phyloP scores from a whole-genome alignment of 2,329 filamentous ascomycete species.

The Pseudogymnoascus sp. region DNA sequence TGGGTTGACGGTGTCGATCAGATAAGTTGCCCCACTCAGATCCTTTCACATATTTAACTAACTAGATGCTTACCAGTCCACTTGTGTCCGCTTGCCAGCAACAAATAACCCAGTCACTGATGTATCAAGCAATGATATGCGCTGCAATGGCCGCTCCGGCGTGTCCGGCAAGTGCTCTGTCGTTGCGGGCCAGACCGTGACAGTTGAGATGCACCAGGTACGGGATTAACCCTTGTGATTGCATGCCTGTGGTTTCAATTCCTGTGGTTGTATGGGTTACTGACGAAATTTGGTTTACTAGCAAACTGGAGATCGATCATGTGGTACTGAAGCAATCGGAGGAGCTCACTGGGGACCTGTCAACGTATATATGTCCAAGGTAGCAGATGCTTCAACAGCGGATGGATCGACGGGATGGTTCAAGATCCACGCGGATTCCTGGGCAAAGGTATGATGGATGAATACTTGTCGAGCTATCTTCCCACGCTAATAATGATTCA shows the following conservation, averaged over 20 bases:
- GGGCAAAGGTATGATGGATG: slow-evolving; percentile 17
- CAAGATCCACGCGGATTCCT: slow-evolving; percentile 46
- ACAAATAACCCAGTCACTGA: slow-evolving; percentile 46
- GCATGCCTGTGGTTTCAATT: neutral
- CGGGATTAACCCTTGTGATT: neutral
- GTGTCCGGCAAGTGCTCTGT: slow-evolving; percentile 40
- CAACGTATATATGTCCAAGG: slow-evolving; percentile 44
- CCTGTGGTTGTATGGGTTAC: neutral
- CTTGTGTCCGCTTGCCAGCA: slow-evolving; percentile 41
- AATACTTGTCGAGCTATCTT: neutral
- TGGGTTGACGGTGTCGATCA: slow-evolving; percentile 37
- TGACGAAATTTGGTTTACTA: neutral
- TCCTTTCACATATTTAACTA: neutral
- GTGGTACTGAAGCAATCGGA: slow-evolving; percentile 43
- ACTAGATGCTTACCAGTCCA: neutral
- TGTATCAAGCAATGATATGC: slow-evolving; percentile 41
- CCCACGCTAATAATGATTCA: neutral
- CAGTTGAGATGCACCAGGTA: slow-evolving; percentile 49
- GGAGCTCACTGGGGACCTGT: slow-evolving; percentile 49
- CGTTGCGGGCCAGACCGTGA: slow-evolving; percentile 33
- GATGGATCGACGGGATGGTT: slow-evolving; percentile 41
- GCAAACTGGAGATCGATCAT: slow-evolving; percentile 41
- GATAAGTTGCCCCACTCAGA: neutral
- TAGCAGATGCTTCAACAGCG: slow-evolving; percentile 40
- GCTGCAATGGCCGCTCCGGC: slow-evolving; percentile 38